Base-by-base conservation (phyloP, 257 asterid genomes). In the Rauvolfia tetraphylla region DNA sequence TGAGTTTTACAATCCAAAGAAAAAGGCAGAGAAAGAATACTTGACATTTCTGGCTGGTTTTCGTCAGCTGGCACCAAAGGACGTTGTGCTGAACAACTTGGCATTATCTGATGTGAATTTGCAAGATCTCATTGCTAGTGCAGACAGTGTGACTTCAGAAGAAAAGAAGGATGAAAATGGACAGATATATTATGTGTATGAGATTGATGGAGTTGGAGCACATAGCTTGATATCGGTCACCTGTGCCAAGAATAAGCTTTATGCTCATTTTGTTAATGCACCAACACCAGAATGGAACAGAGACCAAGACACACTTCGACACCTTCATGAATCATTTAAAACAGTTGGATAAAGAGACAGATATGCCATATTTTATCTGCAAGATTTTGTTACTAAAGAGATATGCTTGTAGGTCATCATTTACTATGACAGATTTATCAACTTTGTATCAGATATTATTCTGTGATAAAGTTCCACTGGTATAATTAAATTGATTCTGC, bases 181-280 rank as follows among this genome's bases (percentile, higher is more conserved):
- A 53, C 98, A 92, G 76, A 33, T 88, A 53, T 92, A 95, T 61
- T 95, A 95, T 34, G 97, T 86, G 78, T 95, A 90, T 48, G 99
- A 95, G 86, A 83, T 95, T 51, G 89, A 91, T 38, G 97, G 97
- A 36, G 71, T 71, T 17, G 87, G 85, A 5, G 94, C 87, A 0
- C 99, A 95, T 66, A 92, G 99, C 86, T 78, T 95, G 91, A 91
- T 95, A 22, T 82, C 96, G 2, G 98, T 95, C 1, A 95, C 99
- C 6, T 95, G 99, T 73, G 94, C 98, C 5, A 95, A 86, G 33
- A 95, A 95, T 25, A 95, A 95, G 86, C 83, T 95, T 31, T 95
- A 92, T 81, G 98, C 99, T 41, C 99, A 95, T 73, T 95, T 95
- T 54, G 99, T 91, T 3, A 95, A 92, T 58, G 98, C 97, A 56